phyloP scores from a whole-genome alignment of 2,329 filamentous ascomycete genomes.

The Epichloe bromicola region DNA sequence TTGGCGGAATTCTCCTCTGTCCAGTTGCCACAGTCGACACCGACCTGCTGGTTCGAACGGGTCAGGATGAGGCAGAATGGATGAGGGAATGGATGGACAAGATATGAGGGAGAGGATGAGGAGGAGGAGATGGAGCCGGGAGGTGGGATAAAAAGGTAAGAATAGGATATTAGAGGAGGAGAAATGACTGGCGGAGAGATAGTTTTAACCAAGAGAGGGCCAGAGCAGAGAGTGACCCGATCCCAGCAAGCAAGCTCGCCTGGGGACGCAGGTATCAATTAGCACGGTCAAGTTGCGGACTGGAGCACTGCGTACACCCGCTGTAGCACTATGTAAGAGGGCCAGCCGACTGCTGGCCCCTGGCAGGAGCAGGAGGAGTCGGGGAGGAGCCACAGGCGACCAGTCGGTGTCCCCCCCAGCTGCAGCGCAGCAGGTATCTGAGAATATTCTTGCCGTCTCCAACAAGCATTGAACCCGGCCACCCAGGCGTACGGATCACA shows the following conservation, averaged over 20 bases:
- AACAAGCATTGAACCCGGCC: background rate
- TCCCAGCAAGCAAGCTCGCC: slow-evolving; percentile 1
- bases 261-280: background rate
- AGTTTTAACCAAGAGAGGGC: slow-evolving; percentile 21
- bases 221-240: slow-evolving; percentile 6
- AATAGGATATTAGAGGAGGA: slow-evolving; percentile 36
- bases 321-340: background rate
- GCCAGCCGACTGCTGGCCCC: background rate
- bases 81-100: slow-evolving; percentile 43
- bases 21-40: slow-evolving; percentile 18
- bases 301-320: background rate
- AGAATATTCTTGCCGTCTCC: background rate
- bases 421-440: background rate
- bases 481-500: background rate
- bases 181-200: slow-evolving; percentile 42
- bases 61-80: slow-evolving; percentile 36
- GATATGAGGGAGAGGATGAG: slow-evolving; percentile 26
- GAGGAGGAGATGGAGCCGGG: slow-evolving; percentile 25
- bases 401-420: background rate
- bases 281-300: background rate
- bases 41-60: slow-evolving; percentile 21
- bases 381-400: background rate
- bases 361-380: slow-evolving; percentile 1
- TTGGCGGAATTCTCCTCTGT: slow-evolving; percentile 22
- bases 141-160: slow-evolving; percentile 31